phyloP scores from a whole-genome alignment of 2,329 filamentous ascomycete species.

The Gaeumannomyces tritici region DNA sequence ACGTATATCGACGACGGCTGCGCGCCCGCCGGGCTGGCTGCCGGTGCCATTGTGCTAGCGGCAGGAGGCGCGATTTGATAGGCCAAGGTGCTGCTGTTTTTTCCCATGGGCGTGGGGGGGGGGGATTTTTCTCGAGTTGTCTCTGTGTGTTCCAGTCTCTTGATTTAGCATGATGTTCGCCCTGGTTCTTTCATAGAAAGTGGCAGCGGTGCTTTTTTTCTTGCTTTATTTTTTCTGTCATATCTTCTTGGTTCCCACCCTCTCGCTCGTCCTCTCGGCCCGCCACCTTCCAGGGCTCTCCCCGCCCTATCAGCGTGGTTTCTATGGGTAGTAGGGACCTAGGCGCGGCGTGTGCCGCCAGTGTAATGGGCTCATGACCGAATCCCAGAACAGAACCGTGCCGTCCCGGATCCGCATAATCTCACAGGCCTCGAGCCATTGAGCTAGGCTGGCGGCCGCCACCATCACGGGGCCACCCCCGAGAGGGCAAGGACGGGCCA shows the following conservation, averaged over 20 bases:
- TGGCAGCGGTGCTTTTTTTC: not conserved
- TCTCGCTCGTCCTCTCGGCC: not conserved
- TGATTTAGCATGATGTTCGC: not conserved
- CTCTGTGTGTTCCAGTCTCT: not conserved
- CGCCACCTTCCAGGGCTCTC: not conserved
- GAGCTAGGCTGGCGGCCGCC: not conserved
- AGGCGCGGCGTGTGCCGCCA: not conserved
- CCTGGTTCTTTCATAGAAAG: not conserved
- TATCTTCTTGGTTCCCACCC: not conserved
- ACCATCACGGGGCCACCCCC: not conserved
- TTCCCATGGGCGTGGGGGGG: not conserved
- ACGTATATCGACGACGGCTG: constrained; percentile 21
- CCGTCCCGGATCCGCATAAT: not conserved
- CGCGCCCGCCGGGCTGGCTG: too few relatives aligned
- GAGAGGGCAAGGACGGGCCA: not conserved
- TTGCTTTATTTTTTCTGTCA: not conserved
- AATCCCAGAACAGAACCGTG: not conserved
- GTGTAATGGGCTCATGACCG: not conserved
- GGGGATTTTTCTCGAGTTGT: not conserved
- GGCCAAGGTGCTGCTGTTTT: not conserved
- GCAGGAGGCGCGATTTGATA: not conserved
- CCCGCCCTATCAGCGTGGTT: not conserved
- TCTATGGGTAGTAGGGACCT: not conserved
- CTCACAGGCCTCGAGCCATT: not conserved
- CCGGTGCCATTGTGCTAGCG: not conserved